Evolutionary conservation across 768 basidiomycete genomes (phyloP).

Genomic region (Pulveroboletus sp.): DNA sequence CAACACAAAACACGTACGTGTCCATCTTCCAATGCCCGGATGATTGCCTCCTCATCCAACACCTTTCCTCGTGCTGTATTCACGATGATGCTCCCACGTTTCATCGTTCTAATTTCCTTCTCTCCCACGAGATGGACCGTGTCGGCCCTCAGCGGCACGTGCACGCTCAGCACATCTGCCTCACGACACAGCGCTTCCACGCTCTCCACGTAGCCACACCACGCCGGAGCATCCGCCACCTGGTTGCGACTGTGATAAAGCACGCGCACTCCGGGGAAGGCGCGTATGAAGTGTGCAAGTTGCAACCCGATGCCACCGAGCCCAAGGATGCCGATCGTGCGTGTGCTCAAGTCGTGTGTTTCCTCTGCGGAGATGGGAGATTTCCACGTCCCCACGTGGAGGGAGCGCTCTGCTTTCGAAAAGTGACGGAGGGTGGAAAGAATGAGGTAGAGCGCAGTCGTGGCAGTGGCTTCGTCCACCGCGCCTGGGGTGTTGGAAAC

Average conservation of each 20-base stretch:
- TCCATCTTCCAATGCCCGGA: slow-evolving; percentile 79
- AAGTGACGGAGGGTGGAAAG: slow-evolving; percentile 77
- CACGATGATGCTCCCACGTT: slow-evolving; percentile 73
- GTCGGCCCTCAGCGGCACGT: slow-evolving; percentile 74
- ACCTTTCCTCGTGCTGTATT: slow-evolving; percentile 93
- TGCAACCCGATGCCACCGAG: slow-evolving; percentile 76
- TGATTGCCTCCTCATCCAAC: slow-evolving; percentile 84
- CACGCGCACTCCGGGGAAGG: slow-evolving; percentile 82
- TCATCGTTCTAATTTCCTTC: slow-evolving; percentile 72
- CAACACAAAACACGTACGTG: slow-evolving; percentile 58
- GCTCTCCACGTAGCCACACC: slow-evolving; percentile 76
- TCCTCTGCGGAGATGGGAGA: slow-evolving; percentile 42
- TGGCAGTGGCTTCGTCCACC: slow-evolving; percentile 89
- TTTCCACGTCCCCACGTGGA: slow-evolving; percentile 62
- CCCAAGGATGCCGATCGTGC: slow-evolving; percentile 71
- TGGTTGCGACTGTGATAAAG: slow-evolving; percentile 73
- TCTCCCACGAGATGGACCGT: slow-evolving; percentile 76
- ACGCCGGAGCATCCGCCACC: slow-evolving; percentile 57
- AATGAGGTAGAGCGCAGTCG: slow-evolving; percentile 80
- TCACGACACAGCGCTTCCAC: slow-evolving; percentile 60
- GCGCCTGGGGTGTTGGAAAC: slow-evolving; percentile 90
- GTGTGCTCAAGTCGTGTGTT: slow-evolving; percentile 63
- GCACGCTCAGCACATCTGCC: slow-evolving; percentile 83
- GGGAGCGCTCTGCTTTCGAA: slow-evolving; percentile 55
- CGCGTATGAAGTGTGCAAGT: slow-evolving; percentile 67